A percentile compares a stretch with the other conserved stretches of the same genome.
phyloP scores from a whole-genome alignment of 1,284 basidiomycete genomes.

The Moesziomyces parantarcticus region DNA sequence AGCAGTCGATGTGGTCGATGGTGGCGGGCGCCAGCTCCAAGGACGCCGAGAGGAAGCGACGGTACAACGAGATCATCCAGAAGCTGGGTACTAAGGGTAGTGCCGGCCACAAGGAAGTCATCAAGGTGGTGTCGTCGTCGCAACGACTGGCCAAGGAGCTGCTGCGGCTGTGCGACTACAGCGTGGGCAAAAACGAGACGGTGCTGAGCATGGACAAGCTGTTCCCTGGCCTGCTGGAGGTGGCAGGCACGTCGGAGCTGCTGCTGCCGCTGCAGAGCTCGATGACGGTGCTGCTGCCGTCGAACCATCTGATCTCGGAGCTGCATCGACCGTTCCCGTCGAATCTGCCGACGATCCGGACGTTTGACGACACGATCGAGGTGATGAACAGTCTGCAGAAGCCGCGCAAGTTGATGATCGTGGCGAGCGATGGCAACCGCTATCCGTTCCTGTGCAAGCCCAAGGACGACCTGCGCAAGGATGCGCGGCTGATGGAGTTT shows the following conservation, averaged over 20 bases:
- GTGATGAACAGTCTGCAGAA: slow-evolving; percentile 93
- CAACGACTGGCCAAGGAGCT: slow-evolving; percentile 63
- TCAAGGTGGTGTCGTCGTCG: slow-evolving; percentile 50
- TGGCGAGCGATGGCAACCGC: slow-evolving; percentile 81
- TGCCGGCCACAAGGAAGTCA: slow-evolving; percentile 44
- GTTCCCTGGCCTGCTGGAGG: slow-evolving; percentile 54
- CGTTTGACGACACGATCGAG: slow-evolving; percentile 79
- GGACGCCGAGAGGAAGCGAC: slow-evolving; percentile 74
- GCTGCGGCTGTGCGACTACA: slow-evolving; percentile 59
- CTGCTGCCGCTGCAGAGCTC: slow-evolving; percentile 89
- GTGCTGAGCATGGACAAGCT: slow-evolving; percentile 50
- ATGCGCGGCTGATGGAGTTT: slow-evolving; percentile 97
- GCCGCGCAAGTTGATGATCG: slow-evolving; percentile 89
- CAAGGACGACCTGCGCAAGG: slow-evolving; percentile 96
- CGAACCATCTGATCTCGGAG: slow-evolving; percentile 69
- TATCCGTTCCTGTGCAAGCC: slow-evolving; percentile 98
- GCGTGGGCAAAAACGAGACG: slow-evolving; percentile 48
- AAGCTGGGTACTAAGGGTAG: slow-evolving; percentile 21
- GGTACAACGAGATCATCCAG: slow-evolving; percentile 76
- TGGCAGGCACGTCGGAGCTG: slow-evolving; percentile 50
- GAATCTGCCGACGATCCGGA: slow-evolving; percentile 78
- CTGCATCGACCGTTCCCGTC: slow-evolving; percentile 84
- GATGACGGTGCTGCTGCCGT: slow-evolving; percentile 82
- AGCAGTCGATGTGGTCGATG: slow-evolving; percentile 93
- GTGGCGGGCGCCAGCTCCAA: slow-evolving; percentile 88